A percentile compares a stretch with the other conserved stretches of the same genome.
Conservation (phyloP, 192 early-diverging fungal genomes). For the Dissophora ornata region DNA sequence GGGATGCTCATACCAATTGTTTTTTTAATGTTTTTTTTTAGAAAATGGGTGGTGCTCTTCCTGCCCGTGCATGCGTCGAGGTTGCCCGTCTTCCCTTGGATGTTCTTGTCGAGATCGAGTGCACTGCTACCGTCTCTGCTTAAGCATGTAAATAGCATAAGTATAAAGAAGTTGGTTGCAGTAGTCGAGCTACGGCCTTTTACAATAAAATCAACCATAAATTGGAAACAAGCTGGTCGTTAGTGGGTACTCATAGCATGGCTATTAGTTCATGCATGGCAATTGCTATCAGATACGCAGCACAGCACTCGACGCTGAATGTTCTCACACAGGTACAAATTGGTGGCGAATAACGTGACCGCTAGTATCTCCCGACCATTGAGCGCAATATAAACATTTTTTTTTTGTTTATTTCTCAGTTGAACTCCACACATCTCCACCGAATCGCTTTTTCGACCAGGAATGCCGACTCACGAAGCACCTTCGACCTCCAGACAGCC, state of each 20-base stretch:
- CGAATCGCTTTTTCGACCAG: conserved; percentile 2
- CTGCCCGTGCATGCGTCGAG: conserved; percentile 82
- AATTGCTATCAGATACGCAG: too few relatives aligned
- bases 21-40: conserved; percentile 19
- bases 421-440: conserved; percentile 1
- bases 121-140: conserved; percentile 66
- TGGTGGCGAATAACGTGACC: too few relatives aligned
- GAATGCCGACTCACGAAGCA: conserved; percentile 40
- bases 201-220: too few relatives aligned
- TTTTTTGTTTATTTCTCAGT: conserved; percentile 26
- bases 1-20: too few relatives aligned
- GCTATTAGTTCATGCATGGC: too few relatives aligned
- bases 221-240: too few relatives aligned
- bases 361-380: too few relatives aligned
- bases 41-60: conserved; percentile 69
- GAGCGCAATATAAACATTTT: not conserved
- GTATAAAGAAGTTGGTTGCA: too few relatives aligned
- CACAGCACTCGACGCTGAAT: too few relatives aligned
- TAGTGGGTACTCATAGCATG: too few relatives aligned
- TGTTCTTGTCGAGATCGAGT: conserved; percentile 93
- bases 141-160: not conserved
- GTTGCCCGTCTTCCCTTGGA: conserved; percentile 91
- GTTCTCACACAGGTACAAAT: too few relatives aligned
- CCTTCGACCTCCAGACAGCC: conserved; percentile 24
- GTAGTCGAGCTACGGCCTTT: too few relatives aligned